Base-by-base conservation (phyloP, 1,139 yeast species). In the Candida gigantensis region DNA sequence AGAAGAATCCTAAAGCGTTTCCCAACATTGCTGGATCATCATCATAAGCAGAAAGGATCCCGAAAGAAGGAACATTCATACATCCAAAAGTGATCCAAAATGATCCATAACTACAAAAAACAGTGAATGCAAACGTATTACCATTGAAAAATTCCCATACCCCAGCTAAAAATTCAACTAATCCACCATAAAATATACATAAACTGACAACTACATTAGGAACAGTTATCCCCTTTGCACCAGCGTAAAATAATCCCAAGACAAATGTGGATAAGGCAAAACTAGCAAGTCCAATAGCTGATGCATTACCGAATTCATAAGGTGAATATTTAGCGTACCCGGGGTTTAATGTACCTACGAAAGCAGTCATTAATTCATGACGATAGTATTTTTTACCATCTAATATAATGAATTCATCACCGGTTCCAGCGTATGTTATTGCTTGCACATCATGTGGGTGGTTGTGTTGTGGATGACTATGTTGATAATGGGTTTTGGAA, bases 221-320 rank as follows among this genome's bases (percentile, higher is more conserved):
- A 9, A 51, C 44, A 2, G 45, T 43, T 28, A 70, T 50, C 8
- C 74, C 74, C 65, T 60, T 62, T n/a, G 73, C 74, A 42, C 52
- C 56, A 16, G 70, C 69, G 40, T 69, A 68, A 43, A 38, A 51
- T 53, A 77, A 62, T 3, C 75, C 66, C 41, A 72, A 60, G 6
- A 66, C 64, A 47, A 78, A 68, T 1, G 81, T 74, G 24, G 76
- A 65, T 43, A 72, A 49, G 16, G 73, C 71, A 57, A 77, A 79
- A 4, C 76, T 79, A 21, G 74, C 63, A 39, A 79, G 64, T 3
- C 84, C 85, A 42, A 79, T 58, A 4, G 86, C 84, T 21, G 79
- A 77, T 0, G 86, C 84, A 49, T 80, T 79, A 26, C 75, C 83
- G 40, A 69, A 57, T 33, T 60, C 44, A 36, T 60, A 50, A 18